Conservation (phyloP, 2,329 filamentous ascomycete species). For the Sarocladium strictum region DNA sequence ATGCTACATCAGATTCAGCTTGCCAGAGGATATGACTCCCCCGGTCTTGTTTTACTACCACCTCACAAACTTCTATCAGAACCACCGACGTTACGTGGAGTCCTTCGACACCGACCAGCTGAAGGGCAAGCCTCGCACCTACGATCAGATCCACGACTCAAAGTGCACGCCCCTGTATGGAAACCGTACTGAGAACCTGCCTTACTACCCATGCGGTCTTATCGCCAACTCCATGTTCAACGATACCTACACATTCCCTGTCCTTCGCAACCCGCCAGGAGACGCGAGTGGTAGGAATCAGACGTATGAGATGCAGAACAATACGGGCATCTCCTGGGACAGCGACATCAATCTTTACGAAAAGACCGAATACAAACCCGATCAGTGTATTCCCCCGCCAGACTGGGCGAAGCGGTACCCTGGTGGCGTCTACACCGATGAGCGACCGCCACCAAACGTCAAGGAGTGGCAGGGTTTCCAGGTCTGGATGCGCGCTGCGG, state of each 20-base stretch:
- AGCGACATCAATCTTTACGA: conserved; percentile 79
- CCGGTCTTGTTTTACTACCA: conserved; percentile 93
- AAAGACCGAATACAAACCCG: conserved; percentile 56
- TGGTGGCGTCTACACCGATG: conserved; percentile 55
- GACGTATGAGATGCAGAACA: conserved; percentile 71
- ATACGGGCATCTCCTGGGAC: conserved; percentile 74
- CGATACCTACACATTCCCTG: conserved; percentile 71
- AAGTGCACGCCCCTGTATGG: conserved; percentile 69
- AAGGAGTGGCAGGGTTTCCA: conserved; percentile 79
- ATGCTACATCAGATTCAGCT: conserved; percentile 73
- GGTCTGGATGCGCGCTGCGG: conserved; percentile 98
- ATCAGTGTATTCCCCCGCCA: conserved; percentile 71
- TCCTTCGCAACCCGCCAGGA: conserved; percentile 46
- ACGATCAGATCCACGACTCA: conserved; percentile 56
- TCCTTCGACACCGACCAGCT: conserved; percentile 82
- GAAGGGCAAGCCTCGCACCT: conserved; percentile 58
- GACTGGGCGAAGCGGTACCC: conserved; percentile 76
- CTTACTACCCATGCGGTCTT: conserved; percentile 90
- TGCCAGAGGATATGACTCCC: conserved; percentile 72
- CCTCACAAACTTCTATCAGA: conserved; percentile 97
- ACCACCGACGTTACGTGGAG: conserved; percentile 92
- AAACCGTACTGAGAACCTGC: conserved; percentile 46
- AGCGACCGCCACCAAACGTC: conserved; percentile 64
- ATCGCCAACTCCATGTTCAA: conserved; percentile 98
- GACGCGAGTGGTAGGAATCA: conserved; percentile 24